Percentiles rank a stretch among this genome's conserved stretches.
Evolutionary conservation across 805 yeast genomes (phyloP).

Genomic region (Wickerhamomyces ciferrii): DNA sequence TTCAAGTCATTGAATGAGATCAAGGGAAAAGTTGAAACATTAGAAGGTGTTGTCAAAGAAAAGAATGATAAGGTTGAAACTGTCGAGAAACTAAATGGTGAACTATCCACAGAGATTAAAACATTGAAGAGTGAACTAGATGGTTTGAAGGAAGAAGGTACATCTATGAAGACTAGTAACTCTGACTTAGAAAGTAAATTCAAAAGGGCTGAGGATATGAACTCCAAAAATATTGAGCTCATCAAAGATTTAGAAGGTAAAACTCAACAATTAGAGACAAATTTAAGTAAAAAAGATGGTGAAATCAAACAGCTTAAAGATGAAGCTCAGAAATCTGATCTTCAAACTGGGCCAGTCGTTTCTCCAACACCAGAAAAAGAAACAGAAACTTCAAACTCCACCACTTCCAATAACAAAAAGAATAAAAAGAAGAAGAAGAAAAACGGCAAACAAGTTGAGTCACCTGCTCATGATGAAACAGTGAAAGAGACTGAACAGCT

Average conservation of each 20-base stretch:
- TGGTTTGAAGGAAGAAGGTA: too few species aligned
- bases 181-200: too few species aligned
- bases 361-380: neutral
- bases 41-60: conserved; percentile 11
- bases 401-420: neutral
- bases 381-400: neutral
- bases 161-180: too few species aligned
- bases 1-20: too few species aligned
- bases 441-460: neutral
- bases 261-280: neutral
- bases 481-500: conserved; percentile 1
- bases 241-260: neutral
- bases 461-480: too few species aligned
- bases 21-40: conserved; percentile 3
- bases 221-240: neutral
- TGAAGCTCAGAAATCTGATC: neutral
- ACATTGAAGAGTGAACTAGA: too few species aligned
- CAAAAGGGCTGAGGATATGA: neutral
- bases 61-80: too few species aligned
- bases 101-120: too few species aligned
- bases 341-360: neutral
- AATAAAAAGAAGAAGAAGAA: conserved; percentile 2
- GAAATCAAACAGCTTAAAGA: conserved; percentile 2
- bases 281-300: neutral
- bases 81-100: too few species aligned